Percentiles rank a stretch among this genome's conserved stretches.
phyloP scores from a whole-genome alignment of 495 filamentous ascomycete genomes.

The Podospora comata region DNA sequence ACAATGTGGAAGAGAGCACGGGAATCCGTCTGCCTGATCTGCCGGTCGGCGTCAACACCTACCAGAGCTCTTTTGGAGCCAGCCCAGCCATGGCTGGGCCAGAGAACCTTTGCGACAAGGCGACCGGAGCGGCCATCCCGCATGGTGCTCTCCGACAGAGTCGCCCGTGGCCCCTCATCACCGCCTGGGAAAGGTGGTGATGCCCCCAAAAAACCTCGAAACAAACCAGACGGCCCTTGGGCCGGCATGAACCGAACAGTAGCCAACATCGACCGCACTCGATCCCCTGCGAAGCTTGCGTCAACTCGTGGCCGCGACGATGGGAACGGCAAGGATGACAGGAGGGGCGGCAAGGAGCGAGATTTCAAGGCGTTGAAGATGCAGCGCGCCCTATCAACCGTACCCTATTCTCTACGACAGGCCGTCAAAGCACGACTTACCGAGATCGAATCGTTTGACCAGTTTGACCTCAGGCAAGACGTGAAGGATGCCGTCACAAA shows the following conservation, averaged over 20 bases:
- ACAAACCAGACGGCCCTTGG: conserved; percentile 60
- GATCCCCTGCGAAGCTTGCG: conserved; percentile 24
- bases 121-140: conserved; percentile 57
- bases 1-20: conserved; percentile 35
- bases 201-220: conserved; percentile 34
- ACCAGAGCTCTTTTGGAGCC: conserved; percentile 15
- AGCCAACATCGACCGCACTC: conserved; percentile 49
- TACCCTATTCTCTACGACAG: conserved; percentile 69
- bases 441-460: conserved; percentile 70
- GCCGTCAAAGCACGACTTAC: conserved; percentile 67
- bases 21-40: conserved; percentile 36
- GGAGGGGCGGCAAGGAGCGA: conserved; percentile 36
- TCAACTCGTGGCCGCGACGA: conserved; percentile 26
- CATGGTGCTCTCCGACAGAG: conserved; percentile 74
- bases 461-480: conserved; percentile 68
- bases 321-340: conserved; percentile 26
- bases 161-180: conserved; percentile 49
- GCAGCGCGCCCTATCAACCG: conserved; percentile 70
- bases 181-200: conserved; percentile 34
- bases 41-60: conserved; percentile 27
- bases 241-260: conserved; percentile 74
- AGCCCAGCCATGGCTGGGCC: conserved; percentile 34
- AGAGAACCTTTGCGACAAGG: conserved; percentile 35
- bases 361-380: conserved; percentile 84
- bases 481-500: conserved; percentile 68